These are phyloP conservation scores for Meredithiella fracta DNA, from an alignment of 2,329 filamentous ascomycete species.

Conservation along the genomic window DNA sequence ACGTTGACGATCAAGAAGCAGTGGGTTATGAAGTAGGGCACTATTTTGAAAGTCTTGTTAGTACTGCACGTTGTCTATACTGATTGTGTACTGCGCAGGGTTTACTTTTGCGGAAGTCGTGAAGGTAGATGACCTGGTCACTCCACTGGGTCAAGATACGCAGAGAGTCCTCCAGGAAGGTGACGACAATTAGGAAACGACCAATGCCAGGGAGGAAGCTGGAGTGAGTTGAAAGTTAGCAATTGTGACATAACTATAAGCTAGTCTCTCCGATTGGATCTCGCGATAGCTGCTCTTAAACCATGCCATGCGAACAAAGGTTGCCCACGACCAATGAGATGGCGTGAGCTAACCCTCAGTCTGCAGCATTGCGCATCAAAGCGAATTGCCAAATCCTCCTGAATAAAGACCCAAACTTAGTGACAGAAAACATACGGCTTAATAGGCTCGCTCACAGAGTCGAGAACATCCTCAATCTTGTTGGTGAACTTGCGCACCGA, in stretches of 20 bases:
- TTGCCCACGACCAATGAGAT: background rate
- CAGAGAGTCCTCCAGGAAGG: slow-evolving; percentile 90
- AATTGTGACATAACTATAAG: background rate
- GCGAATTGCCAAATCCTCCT: background rate
- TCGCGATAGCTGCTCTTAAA: too few species aligned
- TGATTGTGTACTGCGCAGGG: background rate
- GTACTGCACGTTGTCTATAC: background rate
- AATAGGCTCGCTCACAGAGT: slow-evolving; percentile 72
- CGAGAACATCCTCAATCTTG: slow-evolving; percentile 92
- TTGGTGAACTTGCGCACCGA: slow-evolving; percentile 85
- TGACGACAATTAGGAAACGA: slow-evolving; percentile 93
- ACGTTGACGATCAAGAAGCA: slow-evolving; percentile 86
- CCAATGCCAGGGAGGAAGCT: slow-evolving; percentile 91
- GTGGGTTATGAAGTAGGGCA: slow-evolving; percentile 77
- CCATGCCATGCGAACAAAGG: too few species aligned
- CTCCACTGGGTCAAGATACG: slow-evolving; percentile 95
- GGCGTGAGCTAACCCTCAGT: background rate
- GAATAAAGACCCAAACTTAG: slow-evolving; percentile 8
- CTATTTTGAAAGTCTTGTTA: slow-evolving; percentile 30
- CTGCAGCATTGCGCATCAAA: background rate
- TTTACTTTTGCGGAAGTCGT: slow-evolving; percentile 87
- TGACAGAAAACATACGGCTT: slow-evolving; percentile 59
- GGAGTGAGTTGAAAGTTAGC: slow-evolving; percentile 14
- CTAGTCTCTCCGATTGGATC: background rate
- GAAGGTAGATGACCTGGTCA: slow-evolving; percentile 85